These are phyloP conservation scores for Pyrrhoderma noxium DNA, from an alignment of 1,284 basidiomycete genomes.

Conservation along the genomic window DNA sequence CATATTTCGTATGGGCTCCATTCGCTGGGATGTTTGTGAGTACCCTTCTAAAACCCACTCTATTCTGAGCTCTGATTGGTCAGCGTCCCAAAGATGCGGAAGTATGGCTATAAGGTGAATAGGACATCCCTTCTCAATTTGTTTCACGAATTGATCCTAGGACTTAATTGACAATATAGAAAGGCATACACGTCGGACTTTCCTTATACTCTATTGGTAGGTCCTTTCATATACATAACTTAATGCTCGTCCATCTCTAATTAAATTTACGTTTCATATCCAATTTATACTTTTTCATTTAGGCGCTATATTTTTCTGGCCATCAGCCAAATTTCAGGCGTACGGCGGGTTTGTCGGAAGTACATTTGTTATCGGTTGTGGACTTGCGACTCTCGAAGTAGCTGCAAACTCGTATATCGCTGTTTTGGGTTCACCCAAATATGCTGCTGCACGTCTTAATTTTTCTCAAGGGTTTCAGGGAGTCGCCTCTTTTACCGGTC, in stretches of 20 bases:
- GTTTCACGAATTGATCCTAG: neutral
- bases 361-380: constrained; percentile 70
- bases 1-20: constrained; percentile 60
- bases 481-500: constrained; percentile 71
- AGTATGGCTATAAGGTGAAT: constrained; percentile 51
- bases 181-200: constrained; percentile 64
- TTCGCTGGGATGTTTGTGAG: constrained; percentile 49
- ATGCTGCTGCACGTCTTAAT: constrained; percentile 73
- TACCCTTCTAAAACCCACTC: constrained; percentile 9
- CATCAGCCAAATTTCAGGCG: constrained; percentile 57
- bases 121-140: constrained; percentile 12
- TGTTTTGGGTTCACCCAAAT: constrained; percentile 56
- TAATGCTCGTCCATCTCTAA: constrained; percentile 2
- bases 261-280: neutral
- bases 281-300: constrained; percentile 12
- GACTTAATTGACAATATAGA: constrained; percentile 27
- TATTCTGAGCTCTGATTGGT: constrained; percentile 3
- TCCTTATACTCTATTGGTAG: constrained; percentile 59
- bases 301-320: constrained; percentile 78
- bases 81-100: constrained; percentile 40
- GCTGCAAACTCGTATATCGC: constrained; percentile 79
- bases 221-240: neutral
- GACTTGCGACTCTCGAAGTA: constrained; percentile 61
- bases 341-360: constrained; percentile 73
- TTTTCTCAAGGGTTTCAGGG: constrained; percentile 82